Conservation (phyloP, 768 basidiomycete genomes). For the Pleurotus giganteus region DNA sequence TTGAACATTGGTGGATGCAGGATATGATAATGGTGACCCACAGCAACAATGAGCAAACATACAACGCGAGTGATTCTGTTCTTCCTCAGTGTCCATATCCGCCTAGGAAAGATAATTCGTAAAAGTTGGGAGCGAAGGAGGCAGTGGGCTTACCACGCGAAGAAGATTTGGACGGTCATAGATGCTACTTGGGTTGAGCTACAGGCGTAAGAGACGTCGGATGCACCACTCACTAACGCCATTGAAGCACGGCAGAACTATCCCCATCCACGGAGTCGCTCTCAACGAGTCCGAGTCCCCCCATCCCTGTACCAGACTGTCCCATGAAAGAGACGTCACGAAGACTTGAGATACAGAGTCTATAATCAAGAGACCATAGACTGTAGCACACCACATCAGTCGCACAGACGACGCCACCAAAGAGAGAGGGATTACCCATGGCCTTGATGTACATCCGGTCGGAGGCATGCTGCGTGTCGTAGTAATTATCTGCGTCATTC, state of each 20-base stretch:
- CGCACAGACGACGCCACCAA: neutral
- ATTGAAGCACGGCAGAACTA: neutral
- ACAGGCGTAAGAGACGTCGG: neutral
- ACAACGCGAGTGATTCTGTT: neutral
- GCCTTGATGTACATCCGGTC: neutral
- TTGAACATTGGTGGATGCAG: neutral
- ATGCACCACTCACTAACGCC: neutral
- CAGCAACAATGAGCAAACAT: neutral
- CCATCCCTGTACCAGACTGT: neutral
- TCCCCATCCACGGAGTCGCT: neutral
- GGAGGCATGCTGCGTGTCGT: neutral
- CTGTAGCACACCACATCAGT: neutral
- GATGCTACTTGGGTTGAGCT: neutral
- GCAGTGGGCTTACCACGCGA: neutral
- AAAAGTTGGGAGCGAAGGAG: no score
- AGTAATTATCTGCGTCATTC: neutral
- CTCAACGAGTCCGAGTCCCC: neutral
- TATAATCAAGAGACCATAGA: neutral
- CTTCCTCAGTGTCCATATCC: constrained; percentile 1
- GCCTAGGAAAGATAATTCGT: neutral
- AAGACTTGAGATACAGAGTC: neutral
- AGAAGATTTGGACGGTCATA: neutral
- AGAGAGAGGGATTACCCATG: neutral
- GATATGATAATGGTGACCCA: neutral
- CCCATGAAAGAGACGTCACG: neutral